Conservation (phyloP, 108 stramenopile species). For the Poteriospumella lacustris region DNA sequence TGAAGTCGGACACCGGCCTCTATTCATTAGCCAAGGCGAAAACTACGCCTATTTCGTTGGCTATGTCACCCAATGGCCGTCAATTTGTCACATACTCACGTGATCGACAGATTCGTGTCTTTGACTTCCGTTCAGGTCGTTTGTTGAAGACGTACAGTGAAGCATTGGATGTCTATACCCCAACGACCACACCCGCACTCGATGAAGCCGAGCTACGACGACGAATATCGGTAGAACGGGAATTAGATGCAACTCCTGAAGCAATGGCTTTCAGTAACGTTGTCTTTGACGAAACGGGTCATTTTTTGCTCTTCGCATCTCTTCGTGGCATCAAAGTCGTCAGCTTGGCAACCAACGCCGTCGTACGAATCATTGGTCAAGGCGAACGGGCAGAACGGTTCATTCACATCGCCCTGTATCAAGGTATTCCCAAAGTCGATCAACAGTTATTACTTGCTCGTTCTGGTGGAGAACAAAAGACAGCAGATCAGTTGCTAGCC, state of each 20-base stretch:
- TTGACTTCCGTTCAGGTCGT: slow-evolving; percentile 69
- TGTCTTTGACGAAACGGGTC: slow-evolving; percentile 75
- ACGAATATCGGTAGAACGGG: too few species aligned
- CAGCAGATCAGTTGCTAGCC: slow-evolving; percentile 36
- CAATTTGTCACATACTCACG: slow-evolving; percentile 68
- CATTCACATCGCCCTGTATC: slow-evolving; percentile 65
- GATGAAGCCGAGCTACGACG: not conserved
- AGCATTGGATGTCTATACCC: slow-evolving; percentile 59
- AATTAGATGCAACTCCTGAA: too few species aligned
- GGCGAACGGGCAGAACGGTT: slow-evolving; percentile 81
- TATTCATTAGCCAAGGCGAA: slow-evolving; percentile 79
- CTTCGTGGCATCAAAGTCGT: slow-evolving; percentile 89
- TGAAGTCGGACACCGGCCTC: slow-evolving; percentile 81
- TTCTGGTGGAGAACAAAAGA: slow-evolving; percentile 44
- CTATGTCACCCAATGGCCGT: slow-evolving; percentile 51
- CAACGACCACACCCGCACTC: not conserved
- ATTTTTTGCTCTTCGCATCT: slow-evolving; percentile 73
- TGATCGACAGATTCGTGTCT: slow-evolving; percentile 75
- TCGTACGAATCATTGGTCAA: slow-evolving; percentile 69
- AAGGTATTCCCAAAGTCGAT: slow-evolving; percentile 75
- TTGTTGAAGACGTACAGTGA: slow-evolving; percentile 79
- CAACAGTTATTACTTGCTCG: slow-evolving; percentile 2
- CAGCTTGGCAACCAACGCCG: slow-evolving; percentile 63
- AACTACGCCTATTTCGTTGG: slow-evolving; percentile 62
- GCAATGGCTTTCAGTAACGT: slow-evolving; percentile 38